phyloP scores from a whole-genome alignment of 768 basidiomycete genomes.

The Leccinum uliginosum region DNA sequence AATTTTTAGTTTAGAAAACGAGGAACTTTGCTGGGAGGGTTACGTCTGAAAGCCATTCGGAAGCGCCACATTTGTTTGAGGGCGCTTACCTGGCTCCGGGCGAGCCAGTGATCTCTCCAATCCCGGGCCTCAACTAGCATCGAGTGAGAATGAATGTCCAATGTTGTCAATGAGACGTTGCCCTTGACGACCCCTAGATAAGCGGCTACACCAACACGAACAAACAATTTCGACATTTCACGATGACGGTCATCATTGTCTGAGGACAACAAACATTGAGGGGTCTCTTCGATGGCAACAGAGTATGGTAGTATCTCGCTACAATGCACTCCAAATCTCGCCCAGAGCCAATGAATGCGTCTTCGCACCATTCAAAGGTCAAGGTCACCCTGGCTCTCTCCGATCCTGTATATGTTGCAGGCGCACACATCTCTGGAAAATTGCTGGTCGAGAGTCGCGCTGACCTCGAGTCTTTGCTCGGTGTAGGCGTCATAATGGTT shows the following conservation, averaged over 20 bases:
- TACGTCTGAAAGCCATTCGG: too few species aligned
- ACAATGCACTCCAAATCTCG: conserved; percentile 33
- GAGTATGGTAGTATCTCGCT: background rate
- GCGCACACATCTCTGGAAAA: conserved; percentile 63
- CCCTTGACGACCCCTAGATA: too few species aligned
- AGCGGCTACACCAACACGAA: background rate
- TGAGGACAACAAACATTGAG: conserved; percentile 2
- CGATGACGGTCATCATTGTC: conserved; percentile 16
- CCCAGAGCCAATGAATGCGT: conserved; percentile 74
- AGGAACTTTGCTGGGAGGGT: too few species aligned
- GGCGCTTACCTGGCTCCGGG: too few species aligned
- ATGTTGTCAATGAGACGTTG: too few species aligned
- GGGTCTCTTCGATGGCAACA: conserved; percentile 12
- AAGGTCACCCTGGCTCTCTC: conserved; percentile 60
- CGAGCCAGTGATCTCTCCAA: too few species aligned
- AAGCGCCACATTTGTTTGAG: too few species aligned
- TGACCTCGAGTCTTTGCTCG: conserved; percentile 58
- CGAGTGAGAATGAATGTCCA: too few species aligned
- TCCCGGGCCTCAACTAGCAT: too few species aligned
- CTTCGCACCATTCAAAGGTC: conserved; percentile 75
- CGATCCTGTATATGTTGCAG: conserved; percentile 61
- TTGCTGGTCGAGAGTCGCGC: conserved; percentile 77
- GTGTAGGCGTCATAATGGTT: conserved; percentile 71
- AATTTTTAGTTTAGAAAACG: too few species aligned
- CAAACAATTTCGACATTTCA: conserved; percentile 7